Base-by-base conservation (phyloP, 345 rosid species). In the Salix udensis region DNA sequence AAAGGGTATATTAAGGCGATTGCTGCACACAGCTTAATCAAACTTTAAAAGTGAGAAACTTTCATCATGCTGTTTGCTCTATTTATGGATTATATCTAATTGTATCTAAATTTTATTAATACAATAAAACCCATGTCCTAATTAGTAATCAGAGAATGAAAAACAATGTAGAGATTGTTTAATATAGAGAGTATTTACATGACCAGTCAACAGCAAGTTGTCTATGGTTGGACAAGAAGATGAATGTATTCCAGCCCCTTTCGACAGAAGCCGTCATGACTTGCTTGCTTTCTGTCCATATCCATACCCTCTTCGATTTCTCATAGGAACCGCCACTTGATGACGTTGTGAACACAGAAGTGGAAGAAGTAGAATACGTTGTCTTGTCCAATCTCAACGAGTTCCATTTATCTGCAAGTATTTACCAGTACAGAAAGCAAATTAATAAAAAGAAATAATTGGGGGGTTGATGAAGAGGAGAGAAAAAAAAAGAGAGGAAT, bases 201-300 rank as follows among this genome's bases (percentile, higher is more conserved):
- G 97, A 92, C 97, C 98, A 94, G 18, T 89, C 89, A 65, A 37
- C n/a, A 4, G 91, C 94, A 72, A 92, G 92, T 68, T 85, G 60
- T 60, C 74, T 84, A 78, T 75, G 80, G 37, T 81, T 65, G 15
- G 86, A 76, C 40, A 84, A 68, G 86, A 90, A 92, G 53, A 92
- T 1, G 84, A 94, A 88, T n/a, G 94, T 92, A 82, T 85, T 92
- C 97, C 97, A 94, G 2, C 97, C 98, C 75, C 97, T 87, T 84
- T 92, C 97, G 7, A 94, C 97, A 12, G 97, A 91, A 78, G 87
- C 84, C 16, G 92, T 87, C 95, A 92, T 91, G 6, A 91, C 95
- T 39, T 87, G 86, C 84, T 90, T 90, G 80, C 77, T 86, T 80
- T 89, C 84, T 13, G 91, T 94, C 94, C 94, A 92, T 68, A 92